Percentiles rank a stretch among this genome's conserved stretches.
These are phyloP conservation scores for Ophiognomonia clavigignenti-juglandacearum DNA, from an alignment of 2,329 filamentous ascomycete genomes.

Conservation along the genomic window DNA sequence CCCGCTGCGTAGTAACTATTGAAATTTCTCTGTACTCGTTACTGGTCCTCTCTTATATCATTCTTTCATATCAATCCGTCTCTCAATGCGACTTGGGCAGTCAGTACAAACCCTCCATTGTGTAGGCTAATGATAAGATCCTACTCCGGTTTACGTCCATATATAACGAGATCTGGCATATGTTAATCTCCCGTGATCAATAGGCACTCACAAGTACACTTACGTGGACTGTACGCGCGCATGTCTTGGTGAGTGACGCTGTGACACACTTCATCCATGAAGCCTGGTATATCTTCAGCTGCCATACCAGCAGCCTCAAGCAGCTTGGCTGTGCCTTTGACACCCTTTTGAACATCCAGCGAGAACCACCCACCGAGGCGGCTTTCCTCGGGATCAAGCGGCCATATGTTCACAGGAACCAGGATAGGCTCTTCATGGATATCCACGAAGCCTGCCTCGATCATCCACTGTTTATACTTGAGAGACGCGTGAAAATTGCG, in stretches of 20 bases:
- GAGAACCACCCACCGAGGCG: not conserved
- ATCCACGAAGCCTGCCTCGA: constrained; percentile 25
- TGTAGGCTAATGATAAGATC: no score
- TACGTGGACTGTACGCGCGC: not conserved
- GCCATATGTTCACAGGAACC: not conserved
- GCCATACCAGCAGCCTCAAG: constrained; percentile 3
- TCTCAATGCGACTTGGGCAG: no score
- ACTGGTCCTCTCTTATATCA: no score
- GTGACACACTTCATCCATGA: not conserved
- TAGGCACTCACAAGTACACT: not conserved
- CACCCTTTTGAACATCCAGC: not conserved
- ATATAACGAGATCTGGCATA: not conserved
- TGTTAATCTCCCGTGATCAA: not conserved
- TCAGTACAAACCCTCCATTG: no score
- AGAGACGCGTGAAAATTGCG: constrained; percentile 16
- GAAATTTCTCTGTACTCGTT: no score
- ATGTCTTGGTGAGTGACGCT: not conserved
- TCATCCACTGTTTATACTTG: constrained; percentile 22
- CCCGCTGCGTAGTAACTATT: no score
- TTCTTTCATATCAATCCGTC: no score
- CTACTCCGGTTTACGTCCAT: not conserved
- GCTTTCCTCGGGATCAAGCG: not conserved
- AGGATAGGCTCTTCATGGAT: constrained; percentile 17
- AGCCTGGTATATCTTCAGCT: not conserved
- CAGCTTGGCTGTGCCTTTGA: not conserved